These are phyloP conservation scores for Pezicula neosporulosa DNA, from an alignment of 2,329 filamentous ascomycete species.

Conservation along the genomic window DNA sequence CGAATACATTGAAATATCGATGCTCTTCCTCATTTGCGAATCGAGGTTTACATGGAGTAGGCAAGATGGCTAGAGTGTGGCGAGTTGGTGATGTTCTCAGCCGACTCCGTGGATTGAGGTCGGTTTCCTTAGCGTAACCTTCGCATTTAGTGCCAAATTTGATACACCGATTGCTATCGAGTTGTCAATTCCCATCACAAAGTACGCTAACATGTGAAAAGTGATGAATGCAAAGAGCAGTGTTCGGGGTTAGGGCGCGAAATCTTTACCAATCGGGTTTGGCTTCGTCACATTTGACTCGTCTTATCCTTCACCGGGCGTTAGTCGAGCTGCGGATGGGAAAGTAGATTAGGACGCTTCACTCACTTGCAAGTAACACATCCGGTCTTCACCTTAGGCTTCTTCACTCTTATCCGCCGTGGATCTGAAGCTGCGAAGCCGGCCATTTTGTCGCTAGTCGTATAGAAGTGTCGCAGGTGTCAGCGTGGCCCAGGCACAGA, in stretches of 20 bases:
- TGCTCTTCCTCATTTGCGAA: neutral
- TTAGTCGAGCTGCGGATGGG: neutral
- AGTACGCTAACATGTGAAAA: too few relatives aligned
- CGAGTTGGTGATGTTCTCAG: neutral
- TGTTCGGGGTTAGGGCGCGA: too few relatives aligned
- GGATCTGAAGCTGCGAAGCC: neutral
- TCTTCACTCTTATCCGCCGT: neutral
- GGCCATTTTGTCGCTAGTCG: neutral
- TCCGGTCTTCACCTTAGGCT: neutral
- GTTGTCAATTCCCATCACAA: too few relatives aligned
- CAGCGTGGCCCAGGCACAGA: too few relatives aligned
- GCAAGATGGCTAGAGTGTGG: neutral
- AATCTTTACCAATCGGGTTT: neutral
- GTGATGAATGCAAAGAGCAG: too few relatives aligned
- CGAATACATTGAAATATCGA: neutral
- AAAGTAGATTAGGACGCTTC: too few relatives aligned
- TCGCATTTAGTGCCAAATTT: neutral
- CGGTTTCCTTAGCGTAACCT: neutral
- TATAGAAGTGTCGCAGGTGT: neutral
- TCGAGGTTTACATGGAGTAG: neutral
- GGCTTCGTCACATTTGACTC: neutral
- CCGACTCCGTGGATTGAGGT: neutral
- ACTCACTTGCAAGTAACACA: constrained; percentile 1
- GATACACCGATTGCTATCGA: neutral
- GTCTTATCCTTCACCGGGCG: neutral